Conservation (phyloP, 352 stramenopile genomes). For the Poterioochromonas sp. region DNA sequence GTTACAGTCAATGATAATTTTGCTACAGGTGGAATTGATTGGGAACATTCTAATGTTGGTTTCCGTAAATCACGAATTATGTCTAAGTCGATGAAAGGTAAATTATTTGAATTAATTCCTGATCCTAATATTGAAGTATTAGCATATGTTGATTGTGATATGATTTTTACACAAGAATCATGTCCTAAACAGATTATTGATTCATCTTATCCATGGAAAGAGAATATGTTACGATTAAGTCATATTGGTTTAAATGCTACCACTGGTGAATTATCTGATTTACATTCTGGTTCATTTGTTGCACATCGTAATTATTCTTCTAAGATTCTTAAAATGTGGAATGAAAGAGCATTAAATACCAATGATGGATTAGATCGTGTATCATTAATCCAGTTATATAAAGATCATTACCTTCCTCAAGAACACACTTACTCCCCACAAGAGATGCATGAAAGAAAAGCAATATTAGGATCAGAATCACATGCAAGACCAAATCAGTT, state of each 20-base stretch:
- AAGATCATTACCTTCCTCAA: not conserved
- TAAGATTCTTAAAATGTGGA: not conserved
- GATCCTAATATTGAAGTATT: conserved; percentile 17
- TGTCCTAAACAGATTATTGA: not conserved
- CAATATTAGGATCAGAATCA: not conserved
- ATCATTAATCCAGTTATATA: not conserved
- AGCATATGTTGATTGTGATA: conserved; percentile 27
- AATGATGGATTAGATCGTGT: not conserved
- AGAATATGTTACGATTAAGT: not conserved
- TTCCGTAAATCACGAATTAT: not conserved
- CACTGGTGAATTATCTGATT: not conserved
- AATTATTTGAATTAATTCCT: conserved; percentile 22
- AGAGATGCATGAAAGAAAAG: not conserved
- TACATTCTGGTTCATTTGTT: not conserved
- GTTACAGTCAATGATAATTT: not conserved
- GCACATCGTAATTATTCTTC: not conserved
- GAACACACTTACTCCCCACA: not conserved
- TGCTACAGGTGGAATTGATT: not conserved
- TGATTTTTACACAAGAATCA: not conserved
- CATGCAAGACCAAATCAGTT: not conserved
- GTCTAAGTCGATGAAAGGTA: not conserved
- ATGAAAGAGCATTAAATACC: not conserved
- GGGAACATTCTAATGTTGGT: not conserved
- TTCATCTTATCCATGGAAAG: not conserved
- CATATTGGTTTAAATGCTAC: not conserved